These are phyloP conservation scores for Puccinia hordei DNA, from an alignment of 1,284 basidiomycete genomes.

Conservation along the genomic window DNA sequence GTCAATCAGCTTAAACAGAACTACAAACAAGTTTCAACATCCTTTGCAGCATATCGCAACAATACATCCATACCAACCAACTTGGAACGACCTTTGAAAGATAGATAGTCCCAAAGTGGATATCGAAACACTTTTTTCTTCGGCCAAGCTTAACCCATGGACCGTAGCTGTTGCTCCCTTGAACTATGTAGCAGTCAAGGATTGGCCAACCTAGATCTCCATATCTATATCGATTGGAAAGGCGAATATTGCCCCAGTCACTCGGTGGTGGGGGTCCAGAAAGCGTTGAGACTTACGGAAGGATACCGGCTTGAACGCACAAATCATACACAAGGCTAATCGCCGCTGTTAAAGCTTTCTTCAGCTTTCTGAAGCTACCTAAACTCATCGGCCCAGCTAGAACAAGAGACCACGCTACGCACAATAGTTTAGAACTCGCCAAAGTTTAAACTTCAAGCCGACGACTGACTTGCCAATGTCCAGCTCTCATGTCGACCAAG, in stretches of 20 bases:
- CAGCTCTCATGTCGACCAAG: neutral
- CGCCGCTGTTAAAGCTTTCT: neutral
- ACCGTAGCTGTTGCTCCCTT: too few relatives aligned
- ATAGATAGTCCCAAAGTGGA: neutral
- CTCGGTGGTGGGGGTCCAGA: neutral
- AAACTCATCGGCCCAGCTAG: neutral
- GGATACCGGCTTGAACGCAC: neutral
- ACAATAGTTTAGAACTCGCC: too few relatives aligned
- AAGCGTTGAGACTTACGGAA: too few relatives aligned
- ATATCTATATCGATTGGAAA: neutral
- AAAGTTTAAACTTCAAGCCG: neutral
- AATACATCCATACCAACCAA: too few relatives aligned
- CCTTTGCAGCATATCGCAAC: slow-evolving; percentile 1
- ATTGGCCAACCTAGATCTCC: too few relatives aligned
- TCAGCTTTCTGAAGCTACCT: too few relatives aligned
- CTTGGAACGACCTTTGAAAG: neutral
- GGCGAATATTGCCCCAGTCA: neutral
- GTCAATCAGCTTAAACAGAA: neutral
- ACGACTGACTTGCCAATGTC: neutral
- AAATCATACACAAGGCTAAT: neutral
- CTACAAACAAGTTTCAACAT: slow-evolving; percentile 16
- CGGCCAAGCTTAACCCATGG: neutral
- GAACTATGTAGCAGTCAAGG: too few relatives aligned
- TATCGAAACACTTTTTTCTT: slow-evolving; percentile 2
- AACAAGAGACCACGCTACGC: neutral